Percentiles rank a stretch among this genome's conserved stretches.
Evolutionary conservation across 805 yeast species (phyloP).

Genomic region (Pichia scutulata): DNA sequence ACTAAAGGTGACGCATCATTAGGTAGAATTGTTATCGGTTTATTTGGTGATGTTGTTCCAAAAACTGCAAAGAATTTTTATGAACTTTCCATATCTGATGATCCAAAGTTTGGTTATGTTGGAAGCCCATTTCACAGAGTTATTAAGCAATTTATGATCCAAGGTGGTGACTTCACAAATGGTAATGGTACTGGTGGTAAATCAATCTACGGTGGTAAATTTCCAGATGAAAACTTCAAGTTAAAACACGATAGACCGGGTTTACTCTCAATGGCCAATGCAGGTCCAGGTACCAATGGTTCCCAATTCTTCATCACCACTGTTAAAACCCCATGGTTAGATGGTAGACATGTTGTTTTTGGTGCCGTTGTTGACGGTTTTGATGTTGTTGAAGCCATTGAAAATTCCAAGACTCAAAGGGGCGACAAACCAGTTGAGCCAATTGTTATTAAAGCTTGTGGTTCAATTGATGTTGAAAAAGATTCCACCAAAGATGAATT

Average conservation of each 20-base stretch:
- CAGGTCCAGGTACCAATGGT: constrained; percentile 78
- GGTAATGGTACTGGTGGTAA: constrained; percentile 70
- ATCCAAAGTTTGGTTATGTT: constrained; percentile 55
- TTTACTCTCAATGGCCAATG: constrained; percentile 70
- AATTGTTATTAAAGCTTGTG: constrained; percentile 60
- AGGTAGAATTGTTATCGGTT: constrained; percentile 81
- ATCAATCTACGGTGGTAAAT: constrained; percentile 62
- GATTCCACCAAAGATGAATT: constrained; percentile 29
- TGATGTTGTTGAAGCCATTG: constrained; percentile 73
- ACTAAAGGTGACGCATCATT: constrained; percentile 67
- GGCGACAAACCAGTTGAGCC: constrained; percentile 68
- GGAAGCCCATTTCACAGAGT: constrained; percentile 66
- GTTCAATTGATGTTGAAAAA: constrained; percentile 41
- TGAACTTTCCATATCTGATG: constrained; percentile 69
- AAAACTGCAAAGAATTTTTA: constrained; percentile 86
- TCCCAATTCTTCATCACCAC: constrained; percentile 95
- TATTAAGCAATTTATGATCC: constrained; percentile 66
- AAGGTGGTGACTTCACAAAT: constrained; percentile 73
- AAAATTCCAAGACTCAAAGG: constrained; percentile 57
- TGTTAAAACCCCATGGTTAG: constrained; percentile 84
- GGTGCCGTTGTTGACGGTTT: constrained; percentile 89
- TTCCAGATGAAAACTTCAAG: constrained; percentile 60
- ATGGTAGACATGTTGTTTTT: constrained; percentile 92
- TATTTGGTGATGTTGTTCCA: constrained; percentile 81
- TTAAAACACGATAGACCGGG: constrained; percentile 66